Conservation (phyloP, 257 asterid species). For the Jasminum sambac region DNA sequence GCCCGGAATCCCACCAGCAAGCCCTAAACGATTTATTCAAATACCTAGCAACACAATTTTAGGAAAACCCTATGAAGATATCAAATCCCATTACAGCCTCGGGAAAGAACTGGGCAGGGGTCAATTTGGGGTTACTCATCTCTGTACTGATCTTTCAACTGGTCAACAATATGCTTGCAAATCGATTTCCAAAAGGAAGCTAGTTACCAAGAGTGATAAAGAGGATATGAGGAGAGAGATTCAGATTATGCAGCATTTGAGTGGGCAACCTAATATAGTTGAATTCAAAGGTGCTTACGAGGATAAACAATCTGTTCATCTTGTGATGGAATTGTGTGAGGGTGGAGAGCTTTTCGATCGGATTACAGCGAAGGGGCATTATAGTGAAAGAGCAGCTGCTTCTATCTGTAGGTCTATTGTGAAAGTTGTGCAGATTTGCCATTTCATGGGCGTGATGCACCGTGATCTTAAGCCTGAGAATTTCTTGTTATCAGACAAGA, state of each 20-base stretch:
- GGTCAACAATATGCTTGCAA: slow-evolving; percentile 70
- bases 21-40: slow-evolving; percentile 36
- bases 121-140: slow-evolving; percentile 73
- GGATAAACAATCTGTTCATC: slow-evolving; percentile 64
- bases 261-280: slow-evolving; percentile 77
- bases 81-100: slow-evolving; percentile 44
- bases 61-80: slow-evolving; percentile 63
- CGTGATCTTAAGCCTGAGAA: slow-evolving; percentile 87
- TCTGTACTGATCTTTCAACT: slow-evolving; percentile 51
- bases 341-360: slow-evolving; percentile 88
- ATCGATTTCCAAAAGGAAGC: slow-evolving; percentile 71
- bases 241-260: slow-evolving; percentile 82
- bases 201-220: slow-evolving; percentile 56
- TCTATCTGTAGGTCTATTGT: slow-evolving; percentile 64
- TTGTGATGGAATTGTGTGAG: slow-evolving; percentile 79
- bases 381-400: slow-evolving; percentile 74
- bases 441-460: slow-evolving; percentile 84
- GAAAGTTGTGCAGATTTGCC: slow-evolving; percentile 70
- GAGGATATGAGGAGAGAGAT: slow-evolving; percentile 84
- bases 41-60: slow-evolving; percentile 48
- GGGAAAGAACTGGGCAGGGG: slow-evolving; percentile 79
- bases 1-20: slow-evolving; percentile 32
- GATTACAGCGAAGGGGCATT: slow-evolving; percentile 73
- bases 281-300: slow-evolving; percentile 82
- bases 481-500: slow-evolving; percentile 65